Evolutionary conservation across 1,284 basidiomycete genomes (phyloP), one percentile per base, ranked within the genome.

Genomic region (Rhodotorula glutinis): DNA sequence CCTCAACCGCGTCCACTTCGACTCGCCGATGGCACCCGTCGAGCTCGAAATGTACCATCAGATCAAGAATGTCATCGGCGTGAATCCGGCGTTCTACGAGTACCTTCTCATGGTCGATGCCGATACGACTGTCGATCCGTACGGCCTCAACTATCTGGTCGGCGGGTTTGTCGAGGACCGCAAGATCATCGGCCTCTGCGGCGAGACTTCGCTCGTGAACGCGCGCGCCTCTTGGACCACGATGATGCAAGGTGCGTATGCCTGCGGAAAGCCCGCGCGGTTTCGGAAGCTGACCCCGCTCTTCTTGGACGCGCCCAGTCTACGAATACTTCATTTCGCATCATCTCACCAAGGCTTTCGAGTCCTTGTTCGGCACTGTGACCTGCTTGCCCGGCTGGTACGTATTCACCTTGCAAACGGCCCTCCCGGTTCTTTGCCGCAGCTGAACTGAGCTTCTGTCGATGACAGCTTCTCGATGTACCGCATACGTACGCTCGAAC

Each of bases 11-110:
- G 95, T 98, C 43, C 95, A 98, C 81, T 98, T 97, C 81, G 92
- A 94, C 77, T 79, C 90, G 25, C 89, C 92, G 0, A 99, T 99
- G 96, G 92, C 89, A 76, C 96, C 94, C 0, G 81, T 96, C 70
- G 95, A 98, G 80, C 82, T 98, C 60, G 95, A 98, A 82, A 91
- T 98, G 79, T 98, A 94, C 78, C 96, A 98, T 78, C 95, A 98
- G 80, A 95, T 98, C 84, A 92, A 96, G 85, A 98, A 98, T 77
- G 92, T 98, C 62, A 98, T 99, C 75, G 95, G 95, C 79, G 92
- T 99, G 75, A 95, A 98, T 79, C 95, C 94, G 14, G 88, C 91
- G 1, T 97, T 98, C 82, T 99, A 98, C 81, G 95, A 98, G 63
- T 98, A 97, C 78, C 78, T 96, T 70, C 90, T 98, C 83, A 95